Evolutionary conservation across 768 basidiomycete genomes (phyloP).

Genomic region (Rhizopogon salebrosus): DNA sequence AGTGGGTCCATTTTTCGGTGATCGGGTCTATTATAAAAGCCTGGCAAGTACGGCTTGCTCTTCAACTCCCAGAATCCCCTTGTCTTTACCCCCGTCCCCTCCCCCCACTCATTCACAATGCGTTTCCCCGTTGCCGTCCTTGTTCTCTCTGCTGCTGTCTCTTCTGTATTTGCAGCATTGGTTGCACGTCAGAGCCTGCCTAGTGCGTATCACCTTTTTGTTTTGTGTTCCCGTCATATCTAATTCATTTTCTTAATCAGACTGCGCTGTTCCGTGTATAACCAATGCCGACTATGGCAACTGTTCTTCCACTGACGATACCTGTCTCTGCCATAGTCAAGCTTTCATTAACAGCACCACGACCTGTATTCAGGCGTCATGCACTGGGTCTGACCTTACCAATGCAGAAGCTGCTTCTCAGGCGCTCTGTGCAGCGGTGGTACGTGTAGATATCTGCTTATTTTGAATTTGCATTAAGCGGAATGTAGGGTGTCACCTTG

Average conservation of each 20-base stretch:
- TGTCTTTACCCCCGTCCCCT: not conserved
- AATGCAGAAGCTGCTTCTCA: constrained; percentile 38
- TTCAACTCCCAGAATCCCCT: not conserved
- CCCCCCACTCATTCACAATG: constrained; percentile 8
- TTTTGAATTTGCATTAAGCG: not conserved
- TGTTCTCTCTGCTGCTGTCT: constrained; percentile 10
- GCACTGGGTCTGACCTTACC: constrained; percentile 41
- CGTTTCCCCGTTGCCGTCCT: constrained; percentile 11
- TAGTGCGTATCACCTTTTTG: constrained; percentile 12
- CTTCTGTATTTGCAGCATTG: constrained; percentile 15
- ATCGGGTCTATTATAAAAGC: too few relatives aligned
- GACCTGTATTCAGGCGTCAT: constrained; percentile 42
- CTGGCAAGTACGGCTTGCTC: too few relatives aligned
- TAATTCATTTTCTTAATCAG: constrained; percentile 25
- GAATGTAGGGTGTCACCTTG: constrained; percentile 49
- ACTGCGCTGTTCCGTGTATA: constrained; percentile 49
- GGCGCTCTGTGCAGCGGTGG: constrained; percentile 42
- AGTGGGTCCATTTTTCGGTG: too few relatives aligned
- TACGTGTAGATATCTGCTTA: constrained; percentile 27
- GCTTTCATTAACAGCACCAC: constrained; percentile 44
- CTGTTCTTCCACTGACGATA: constrained; percentile 46
- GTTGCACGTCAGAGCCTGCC: constrained; percentile 16
- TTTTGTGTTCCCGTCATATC: not conserved
- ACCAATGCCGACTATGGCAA: constrained; percentile 33
- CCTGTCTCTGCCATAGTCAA: constrained; percentile 50